phyloP scores from a whole-genome alignment of 495 filamentous ascomycete genomes.

The Daldinia vernicosa region DNA sequence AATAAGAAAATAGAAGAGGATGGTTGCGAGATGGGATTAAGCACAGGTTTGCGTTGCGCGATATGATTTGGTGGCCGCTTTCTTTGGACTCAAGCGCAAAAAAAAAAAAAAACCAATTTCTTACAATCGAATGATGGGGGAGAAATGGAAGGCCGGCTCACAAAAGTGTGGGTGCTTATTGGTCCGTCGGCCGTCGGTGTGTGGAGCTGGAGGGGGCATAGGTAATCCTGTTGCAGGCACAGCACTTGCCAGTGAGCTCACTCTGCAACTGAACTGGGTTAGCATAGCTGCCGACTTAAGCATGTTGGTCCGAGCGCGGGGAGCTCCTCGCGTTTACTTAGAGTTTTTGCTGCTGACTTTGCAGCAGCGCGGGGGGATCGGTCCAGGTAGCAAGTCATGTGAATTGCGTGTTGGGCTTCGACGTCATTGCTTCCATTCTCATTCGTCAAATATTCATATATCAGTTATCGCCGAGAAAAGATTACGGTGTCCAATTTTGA shows the following conservation, averaged over 20 bases:
- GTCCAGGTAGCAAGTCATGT: background rate
- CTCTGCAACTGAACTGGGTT: constrained; percentile 29
- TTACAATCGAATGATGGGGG: constrained; percentile 43
- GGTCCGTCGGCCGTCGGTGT: constrained; percentile 2
- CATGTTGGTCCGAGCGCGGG: constrained; percentile 18
- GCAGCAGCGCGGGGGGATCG: background rate
- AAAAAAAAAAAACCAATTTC: too few relatives aligned
- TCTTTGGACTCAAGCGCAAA: constrained; percentile 11
- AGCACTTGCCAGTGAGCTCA: constrained; percentile 28
- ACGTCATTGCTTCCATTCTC: background rate
- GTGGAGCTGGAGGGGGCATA: constrained; percentile 19
- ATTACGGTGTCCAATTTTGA: too few relatives aligned
- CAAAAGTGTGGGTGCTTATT: constrained; percentile 34
- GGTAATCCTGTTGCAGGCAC: constrained; percentile 20
- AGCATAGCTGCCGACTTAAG: constrained; percentile 8
- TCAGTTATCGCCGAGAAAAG: too few relatives aligned
- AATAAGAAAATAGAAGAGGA: constrained; percentile 1
- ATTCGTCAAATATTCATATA: background rate
- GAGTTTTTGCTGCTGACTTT: background rate
- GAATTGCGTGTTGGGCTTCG: background rate
- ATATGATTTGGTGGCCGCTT: constrained; percentile 22
- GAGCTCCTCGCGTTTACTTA: constrained; percentile 11
- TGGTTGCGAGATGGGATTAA: constrained; percentile 6
- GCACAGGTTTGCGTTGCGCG: constrained; percentile 2
- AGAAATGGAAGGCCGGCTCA: constrained; percentile 42